phyloP scores from a whole-genome alignment of 768 basidiomycete species.

The Termitomyces sp. region DNA sequence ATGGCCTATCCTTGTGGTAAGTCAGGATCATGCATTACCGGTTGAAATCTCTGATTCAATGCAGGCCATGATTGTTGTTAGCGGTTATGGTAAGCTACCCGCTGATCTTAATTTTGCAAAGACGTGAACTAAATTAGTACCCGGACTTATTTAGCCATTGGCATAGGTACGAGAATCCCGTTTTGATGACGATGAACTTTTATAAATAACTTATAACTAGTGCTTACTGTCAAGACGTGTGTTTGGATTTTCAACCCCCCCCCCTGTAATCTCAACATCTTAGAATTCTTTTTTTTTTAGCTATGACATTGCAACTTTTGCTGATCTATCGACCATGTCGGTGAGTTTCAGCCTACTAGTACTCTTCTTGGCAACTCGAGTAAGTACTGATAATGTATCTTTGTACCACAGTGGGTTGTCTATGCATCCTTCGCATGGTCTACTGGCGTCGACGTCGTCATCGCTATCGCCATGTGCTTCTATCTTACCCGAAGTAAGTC shows the following conservation, averaged over 20 bases:
- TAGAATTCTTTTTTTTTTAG: background rate
- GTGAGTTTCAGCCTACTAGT: slow-evolving; percentile 6
- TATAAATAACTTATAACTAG: background rate
- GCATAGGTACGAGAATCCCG: slow-evolving; percentile 15
- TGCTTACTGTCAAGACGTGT: slow-evolving; percentile 21
- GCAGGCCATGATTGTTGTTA: slow-evolving; percentile 1
- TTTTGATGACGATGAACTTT: background rate
- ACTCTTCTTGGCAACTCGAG: too few species aligned
- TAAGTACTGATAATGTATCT: background rate
- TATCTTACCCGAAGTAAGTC: slow-evolving; percentile 23
- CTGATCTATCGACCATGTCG: slow-evolving; percentile 12
- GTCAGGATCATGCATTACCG: background rate
- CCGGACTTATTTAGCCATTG: slow-evolving; percentile 14
- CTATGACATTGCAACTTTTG: slow-evolving; percentile 16
- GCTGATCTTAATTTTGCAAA: background rate
- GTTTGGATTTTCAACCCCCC: background rate
- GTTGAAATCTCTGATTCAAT: background rate
- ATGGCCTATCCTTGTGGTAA: slow-evolving; percentile 22
- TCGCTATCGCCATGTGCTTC: slow-evolving; percentile 25
- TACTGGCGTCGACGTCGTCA: slow-evolving; percentile 23
- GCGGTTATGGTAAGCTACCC: slow-evolving; percentile 20
- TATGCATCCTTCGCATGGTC: slow-evolving; percentile 21
- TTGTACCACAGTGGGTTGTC: slow-evolving; percentile 23
- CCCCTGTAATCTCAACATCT: background rate
- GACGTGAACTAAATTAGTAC: too few species aligned